phyloP scores from a whole-genome alignment of 768 basidiomycete genomes.

The Termitomyces sp. region DNA sequence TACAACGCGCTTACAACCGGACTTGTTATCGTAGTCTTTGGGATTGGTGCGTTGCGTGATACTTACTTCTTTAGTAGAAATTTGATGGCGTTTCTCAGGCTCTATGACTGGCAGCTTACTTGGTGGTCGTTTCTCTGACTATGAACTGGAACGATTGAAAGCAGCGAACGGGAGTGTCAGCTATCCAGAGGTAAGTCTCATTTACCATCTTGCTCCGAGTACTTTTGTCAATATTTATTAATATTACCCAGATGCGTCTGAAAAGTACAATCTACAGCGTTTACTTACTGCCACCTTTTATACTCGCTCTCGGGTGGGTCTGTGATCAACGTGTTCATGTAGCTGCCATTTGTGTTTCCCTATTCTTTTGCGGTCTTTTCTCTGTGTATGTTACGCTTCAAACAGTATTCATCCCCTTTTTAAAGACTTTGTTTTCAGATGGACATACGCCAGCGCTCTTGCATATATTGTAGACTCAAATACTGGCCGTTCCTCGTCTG shows the following conservation, averaged over 20 bases:
- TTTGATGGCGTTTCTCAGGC: slow-evolving; percentile 21
- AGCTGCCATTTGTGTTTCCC: slow-evolving; percentile 61
- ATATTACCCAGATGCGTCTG: slow-evolving; percentile 56
- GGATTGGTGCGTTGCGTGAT: slow-evolving; percentile 48
- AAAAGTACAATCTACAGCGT: slow-evolving; percentile 56
- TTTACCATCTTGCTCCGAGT: neutral
- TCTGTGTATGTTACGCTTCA: slow-evolving; percentile 49
- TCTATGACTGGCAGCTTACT: slow-evolving; percentile 35
- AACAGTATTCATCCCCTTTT: neutral
- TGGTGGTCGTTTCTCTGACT: slow-evolving; percentile 43
- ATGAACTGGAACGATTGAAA: slow-evolving; percentile 30
- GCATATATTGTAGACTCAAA: slow-evolving; percentile 90
- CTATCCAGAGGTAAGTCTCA: slow-evolving; percentile 56
- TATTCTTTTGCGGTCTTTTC: slow-evolving; percentile 72
- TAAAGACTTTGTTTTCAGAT: slow-evolving; percentile 19
- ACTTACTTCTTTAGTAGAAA: neutral
- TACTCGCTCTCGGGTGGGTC: slow-evolving; percentile 74
- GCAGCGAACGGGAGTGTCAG: slow-evolving; percentile 33
- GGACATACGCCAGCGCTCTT: slow-evolving; percentile 63
- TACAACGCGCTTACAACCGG: slow-evolving; percentile 72
- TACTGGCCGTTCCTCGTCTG: slow-evolving; percentile 69
- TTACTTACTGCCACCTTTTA: slow-evolving; percentile 51
- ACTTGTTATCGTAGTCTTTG: slow-evolving; percentile 70
- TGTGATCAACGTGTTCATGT: slow-evolving; percentile 58
- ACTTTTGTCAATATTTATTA: neutral